Base-by-base conservation (phyloP, 2,329 filamentous ascomycete species). In the Onygenales sp. region DNA sequence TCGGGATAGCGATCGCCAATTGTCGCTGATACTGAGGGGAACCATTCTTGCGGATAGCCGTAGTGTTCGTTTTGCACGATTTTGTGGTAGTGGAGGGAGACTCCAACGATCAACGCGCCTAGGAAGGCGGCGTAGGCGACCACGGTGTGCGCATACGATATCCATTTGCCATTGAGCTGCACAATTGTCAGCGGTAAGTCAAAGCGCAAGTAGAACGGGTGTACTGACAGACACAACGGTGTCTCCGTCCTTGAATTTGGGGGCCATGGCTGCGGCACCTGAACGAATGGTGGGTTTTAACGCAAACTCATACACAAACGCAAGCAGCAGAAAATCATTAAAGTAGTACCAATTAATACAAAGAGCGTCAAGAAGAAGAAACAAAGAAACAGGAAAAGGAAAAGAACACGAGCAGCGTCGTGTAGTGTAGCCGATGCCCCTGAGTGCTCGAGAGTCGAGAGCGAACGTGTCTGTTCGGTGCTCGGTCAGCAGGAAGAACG, bases 1-100 rank as follows among this genome's bases (percentile, higher is more conserved):
- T 98, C 93, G 2, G 93, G 93, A 65, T 96, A 97, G 60, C 91
- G 84, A 71, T 98, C 93, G 68, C 93, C 93, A 73, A 98, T 98
- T 37, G 93, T 97, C 42, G 93, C 86, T 33, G 92, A 96, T 21
- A 96, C 91, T 43, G 91, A 95, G 54, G 91, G 91, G 65, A 95
- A 95, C 91, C 91, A 96, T 77, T 96, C 91, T 61, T 95, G 78
- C 1, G 91, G 91, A 67, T 94, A 95, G 62, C 89, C 89, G 70
- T 90, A 95, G 74, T 91, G 87, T 72, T 98, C 90, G 72, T 98
- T 98, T 72, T 96, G 79, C 53, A 98, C 93, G 62, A 98, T 98
- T 76, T 98, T 98, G 66, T 87, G 82, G 74, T 93, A 97, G 73
- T 98, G 93, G 48, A 98, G 79, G 52, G 77, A 80, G 53, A 85